phyloP scores from a whole-genome alignment of 495 filamentous ascomycete species.

The Ascobolus immersus region DNA sequence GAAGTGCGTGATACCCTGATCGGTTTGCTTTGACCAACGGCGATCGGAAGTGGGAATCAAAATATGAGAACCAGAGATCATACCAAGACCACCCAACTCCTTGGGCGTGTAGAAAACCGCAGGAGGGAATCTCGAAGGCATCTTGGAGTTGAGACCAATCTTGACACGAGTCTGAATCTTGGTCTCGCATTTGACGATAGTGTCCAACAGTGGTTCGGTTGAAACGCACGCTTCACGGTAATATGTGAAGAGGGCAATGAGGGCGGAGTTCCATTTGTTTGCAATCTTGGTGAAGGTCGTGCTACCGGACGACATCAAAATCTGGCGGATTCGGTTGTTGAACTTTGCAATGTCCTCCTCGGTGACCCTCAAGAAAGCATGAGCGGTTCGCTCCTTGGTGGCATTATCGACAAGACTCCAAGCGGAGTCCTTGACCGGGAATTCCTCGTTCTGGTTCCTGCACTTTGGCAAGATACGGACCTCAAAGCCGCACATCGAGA shows the following conservation, averaged over 20 bases:
- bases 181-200: slow-evolving; percentile 98
- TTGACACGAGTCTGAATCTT: slow-evolving; percentile 99
- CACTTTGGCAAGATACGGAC: slow-evolving; percentile 92
- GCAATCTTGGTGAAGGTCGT: slow-evolving; percentile 99
- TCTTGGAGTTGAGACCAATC: slow-evolving; percentile 97
- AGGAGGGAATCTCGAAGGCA: slow-evolving; percentile 96
- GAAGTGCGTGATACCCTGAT: slow-evolving; percentile 92
- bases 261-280: slow-evolving; percentile 97
- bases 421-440: slow-evolving; percentile 88
- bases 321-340: slow-evolving; percentile 95
- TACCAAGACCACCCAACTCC: slow-evolving; percentile 89
- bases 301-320: slow-evolving; percentile 94
- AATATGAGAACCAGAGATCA: slow-evolving; percentile 98
- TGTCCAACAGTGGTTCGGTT: slow-evolving; percentile 84
- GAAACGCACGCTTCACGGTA: slow-evolving; percentile 97
- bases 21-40: slow-evolving; percentile 94
- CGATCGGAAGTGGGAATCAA: slow-evolving; percentile 95
- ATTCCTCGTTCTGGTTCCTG: slow-evolving; percentile 84
- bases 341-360: slow-evolving; percentile 98
- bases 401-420: slow-evolving; percentile 94
- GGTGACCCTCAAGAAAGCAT: slow-evolving; percentile 94
- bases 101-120: slow-evolving; percentile 99
- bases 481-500: slow-evolving; percentile 97
- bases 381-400: slow-evolving; percentile 86
- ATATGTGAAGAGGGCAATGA: slow-evolving; percentile 98